A percentile compares a stretch with the other conserved stretches of the same genome.
phyloP scores from a whole-genome alignment of 2,329 filamentous ascomycete genomes.

The Beauveria pseudobassiana region DNA sequence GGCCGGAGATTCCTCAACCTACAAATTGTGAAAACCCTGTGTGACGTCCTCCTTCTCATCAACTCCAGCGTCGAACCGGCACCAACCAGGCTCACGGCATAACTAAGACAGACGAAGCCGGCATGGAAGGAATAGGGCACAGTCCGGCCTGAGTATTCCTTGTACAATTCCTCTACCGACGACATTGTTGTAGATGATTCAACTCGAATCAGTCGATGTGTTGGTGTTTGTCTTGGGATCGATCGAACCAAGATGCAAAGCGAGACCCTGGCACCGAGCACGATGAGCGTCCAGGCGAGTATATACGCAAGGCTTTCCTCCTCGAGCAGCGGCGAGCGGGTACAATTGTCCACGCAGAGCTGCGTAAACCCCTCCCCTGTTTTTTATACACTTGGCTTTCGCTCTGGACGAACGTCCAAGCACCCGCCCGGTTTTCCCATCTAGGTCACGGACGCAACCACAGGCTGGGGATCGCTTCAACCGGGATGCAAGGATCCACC shows the following conservation, averaged over 20 bases:
- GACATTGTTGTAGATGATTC: not conserved
- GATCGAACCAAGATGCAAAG: not conserved
- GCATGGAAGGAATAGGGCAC: conserved; percentile 44
- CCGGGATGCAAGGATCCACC: not conserved
- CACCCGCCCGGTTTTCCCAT: not conserved
- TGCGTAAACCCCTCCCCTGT: not conserved
- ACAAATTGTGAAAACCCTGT: conserved; percentile 64
- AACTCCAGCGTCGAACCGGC: conserved; percentile 74
- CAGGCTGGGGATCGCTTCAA: not conserved
- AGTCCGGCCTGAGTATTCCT: conserved; percentile 35
- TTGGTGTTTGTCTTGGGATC: not conserved
- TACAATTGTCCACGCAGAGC: not conserved
- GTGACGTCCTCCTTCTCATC: conserved; percentile 66
- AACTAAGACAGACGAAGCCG: conserved; percentile 64
- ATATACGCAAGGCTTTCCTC: not conserved
- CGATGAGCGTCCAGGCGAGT: not conserved
- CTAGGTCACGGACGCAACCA: not conserved
- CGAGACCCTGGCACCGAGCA: not conserved
- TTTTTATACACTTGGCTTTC: not conserved
- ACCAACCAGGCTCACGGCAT: conserved; percentile 69
- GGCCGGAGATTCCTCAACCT: conserved; percentile 19
- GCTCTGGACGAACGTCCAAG: conserved; percentile 2
- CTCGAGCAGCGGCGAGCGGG: not conserved
- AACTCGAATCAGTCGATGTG: not conserved
- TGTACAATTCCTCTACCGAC: conserved; percentile 23